Evolutionary conservation across 345 rosid species (phyloP).

Genomic region (Hibiscus trionum): DNA sequence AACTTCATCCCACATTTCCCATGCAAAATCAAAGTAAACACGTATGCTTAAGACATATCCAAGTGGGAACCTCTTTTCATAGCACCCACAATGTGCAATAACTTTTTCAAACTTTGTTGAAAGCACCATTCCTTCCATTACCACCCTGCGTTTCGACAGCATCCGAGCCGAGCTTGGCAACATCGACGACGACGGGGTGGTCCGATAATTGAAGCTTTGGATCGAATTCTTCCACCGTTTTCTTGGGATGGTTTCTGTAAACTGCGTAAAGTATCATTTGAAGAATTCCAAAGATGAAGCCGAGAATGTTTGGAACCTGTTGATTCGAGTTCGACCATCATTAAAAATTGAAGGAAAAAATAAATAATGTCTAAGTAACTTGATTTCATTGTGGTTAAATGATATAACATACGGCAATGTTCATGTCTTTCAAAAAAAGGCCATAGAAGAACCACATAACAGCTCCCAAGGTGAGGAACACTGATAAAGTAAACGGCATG

Average conservation of each 20-base stretch:
- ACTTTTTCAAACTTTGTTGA: constrained; percentile 1
- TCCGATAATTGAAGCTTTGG: constrained; percentile 34
- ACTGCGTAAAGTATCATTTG: constrained; percentile 74
- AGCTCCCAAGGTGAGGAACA: constrained; percentile 76
- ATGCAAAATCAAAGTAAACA: not conserved
- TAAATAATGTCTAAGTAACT: not conserved
- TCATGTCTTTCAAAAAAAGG: constrained; percentile 43
- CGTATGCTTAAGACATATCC: not conserved
- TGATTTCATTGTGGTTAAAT: not conserved
- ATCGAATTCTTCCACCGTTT: constrained; percentile 24
- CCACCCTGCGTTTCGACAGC: constrained; percentile 1
- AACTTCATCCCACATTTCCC: not conserved
- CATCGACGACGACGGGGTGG: constrained; percentile 26
- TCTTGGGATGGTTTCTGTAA: constrained; percentile 46
- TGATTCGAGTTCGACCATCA: not conserved
- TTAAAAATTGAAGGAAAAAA: not conserved
- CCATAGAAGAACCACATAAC: constrained; percentile 93
- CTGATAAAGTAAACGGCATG: constrained; percentile 68
- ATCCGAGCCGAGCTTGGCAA: constrained; percentile 34
- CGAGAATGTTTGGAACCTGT: constrained; percentile 73
- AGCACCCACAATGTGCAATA: not conserved
- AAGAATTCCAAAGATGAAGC: constrained; percentile 59
- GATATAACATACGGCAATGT: constrained; percentile 55
- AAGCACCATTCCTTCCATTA: constrained; percentile 5
- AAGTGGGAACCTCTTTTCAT: not conserved